Evolutionary conservation across 192 early-diverging fungal species (phyloP), one percentile per base, ranked within the genome.

Genomic region (Podochytrium sp.): DNA sequence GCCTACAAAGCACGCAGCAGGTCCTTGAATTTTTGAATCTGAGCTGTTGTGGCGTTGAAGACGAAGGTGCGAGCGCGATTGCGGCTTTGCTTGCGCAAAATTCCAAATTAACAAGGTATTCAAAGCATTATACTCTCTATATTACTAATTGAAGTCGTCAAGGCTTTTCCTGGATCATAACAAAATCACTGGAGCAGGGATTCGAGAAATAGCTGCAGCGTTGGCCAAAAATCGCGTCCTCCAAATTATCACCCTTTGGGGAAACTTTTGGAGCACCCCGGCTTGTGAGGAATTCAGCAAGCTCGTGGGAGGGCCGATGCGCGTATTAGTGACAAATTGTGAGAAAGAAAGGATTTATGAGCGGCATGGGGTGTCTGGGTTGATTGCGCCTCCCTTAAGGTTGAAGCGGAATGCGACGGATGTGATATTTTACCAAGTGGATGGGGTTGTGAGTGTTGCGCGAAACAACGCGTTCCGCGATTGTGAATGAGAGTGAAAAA

Each of bases 141-240:
- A 47, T 7, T 47, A 47, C 20, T 20, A 12, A 47, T 47, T 7
- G 20, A 47, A 47, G 20, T 47, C 43, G 20, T 27, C 14, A 23
- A 85, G 81, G 25, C 41, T 85, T 18, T 75, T 75, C 61, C n/a
- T 85, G 2, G 84, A 85, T 55, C 58, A 79, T 73, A 85, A 85
- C 65, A 50, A 33, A 29, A 85, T 85, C 43, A 83, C 79, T 1
- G 84, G 84, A 5, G 53, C 49, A 14, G 84, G 84, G 25, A 61
- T 85, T 14, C 33, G 67, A 23, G 61, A 49, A 3, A 57, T 85
- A 29, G 76, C 81, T 10, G 12, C 72, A 49, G 64, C 73, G 5
- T 32, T 83, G 18, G 20, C 35, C 4, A 30, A 62, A 23, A 85
- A 83, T 61, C 35, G 47, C 1, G 16, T 69, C 12, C 47, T 85